A percentile compares a stretch with the other conserved stretches of the same genome.
These are phyloP conservation scores for Pisolithus orientalis DNA, from an alignment of 768 basidiomycete genomes.

Conservation along the genomic window DNA sequence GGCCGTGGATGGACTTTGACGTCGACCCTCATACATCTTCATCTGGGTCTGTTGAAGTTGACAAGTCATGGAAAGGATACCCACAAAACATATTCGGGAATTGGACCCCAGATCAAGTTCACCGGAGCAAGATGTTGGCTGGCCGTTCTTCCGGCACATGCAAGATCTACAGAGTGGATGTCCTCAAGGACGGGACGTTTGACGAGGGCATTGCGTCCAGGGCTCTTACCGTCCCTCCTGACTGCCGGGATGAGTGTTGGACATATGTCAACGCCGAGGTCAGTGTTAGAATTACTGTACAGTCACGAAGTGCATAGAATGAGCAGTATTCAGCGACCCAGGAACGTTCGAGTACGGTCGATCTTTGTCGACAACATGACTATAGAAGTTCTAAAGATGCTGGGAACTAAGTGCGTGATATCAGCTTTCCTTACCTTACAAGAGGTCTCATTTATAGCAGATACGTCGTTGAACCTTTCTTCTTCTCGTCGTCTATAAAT, in stretches of 20 bases:
- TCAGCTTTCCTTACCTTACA: background rate
- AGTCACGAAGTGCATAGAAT: background rate
- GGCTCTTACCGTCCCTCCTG: background rate
- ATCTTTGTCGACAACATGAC: slow-evolving; percentile 47
- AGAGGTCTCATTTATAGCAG: slow-evolving; percentile 14
- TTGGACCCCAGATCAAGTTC: slow-evolving; percentile 28
- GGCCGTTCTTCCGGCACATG: slow-evolving; percentile 13
- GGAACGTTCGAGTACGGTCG: slow-evolving; percentile 37
- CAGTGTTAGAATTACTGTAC: slow-evolving; percentile 9
- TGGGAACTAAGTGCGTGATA: slow-evolving; percentile 43
- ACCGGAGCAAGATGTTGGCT: slow-evolving; percentile 25
- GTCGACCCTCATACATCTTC: slow-evolving; percentile 10
- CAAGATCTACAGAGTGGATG: slow-evolving; percentile 20
- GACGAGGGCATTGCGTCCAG: background rate
- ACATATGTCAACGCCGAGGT: slow-evolving; percentile 27
- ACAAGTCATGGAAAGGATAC: slow-evolving; percentile 19
- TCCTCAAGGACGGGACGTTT: slow-evolving; percentile 10
- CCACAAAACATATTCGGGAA: slow-evolving; percentile 26
- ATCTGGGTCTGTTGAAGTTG: background rate
- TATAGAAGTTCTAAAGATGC: slow-evolving; percentile 47
- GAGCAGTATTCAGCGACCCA: slow-evolving; percentile 20
- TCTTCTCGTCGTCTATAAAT: slow-evolving; percentile 55
- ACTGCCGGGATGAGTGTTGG: slow-evolving; percentile 30
- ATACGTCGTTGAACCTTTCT: slow-evolving; percentile 57
- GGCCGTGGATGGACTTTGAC: slow-evolving; percentile 38